A percentile compares a stretch with the other conserved stretches of the same genome.
Evolutionary conservation across 208 protist species (phyloP).

Genomic region (Trypanosoma cruzi): DNA sequence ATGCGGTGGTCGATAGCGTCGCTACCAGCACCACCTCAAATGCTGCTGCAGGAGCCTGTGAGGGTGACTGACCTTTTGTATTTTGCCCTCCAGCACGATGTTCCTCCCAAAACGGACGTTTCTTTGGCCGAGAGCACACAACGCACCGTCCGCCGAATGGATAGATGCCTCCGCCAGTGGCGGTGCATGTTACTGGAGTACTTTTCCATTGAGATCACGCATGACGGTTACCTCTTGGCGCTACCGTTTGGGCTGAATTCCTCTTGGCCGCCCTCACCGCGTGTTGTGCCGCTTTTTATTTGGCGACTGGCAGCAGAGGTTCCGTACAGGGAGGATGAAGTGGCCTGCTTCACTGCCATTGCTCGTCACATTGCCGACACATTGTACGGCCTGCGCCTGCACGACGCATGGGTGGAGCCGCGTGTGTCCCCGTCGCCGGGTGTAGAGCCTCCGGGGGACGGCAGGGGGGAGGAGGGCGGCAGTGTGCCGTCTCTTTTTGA

Average conservation of each 20-base stretch:
- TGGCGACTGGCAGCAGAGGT: slow-evolving; percentile 71
- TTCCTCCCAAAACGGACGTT: slow-evolving; percentile 25
- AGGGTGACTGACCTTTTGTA: slow-evolving; percentile 47
- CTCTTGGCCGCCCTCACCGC: slow-evolving; percentile 66
- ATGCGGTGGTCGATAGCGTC: slow-evolving; percentile 64
- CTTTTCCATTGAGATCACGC: slow-evolving; percentile 66
- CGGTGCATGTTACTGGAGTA: slow-evolving; percentile 82
- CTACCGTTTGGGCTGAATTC: slow-evolving; percentile 65
- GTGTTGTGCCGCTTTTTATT: slow-evolving; percentile 64
- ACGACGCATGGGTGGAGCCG: slow-evolving; percentile 14
- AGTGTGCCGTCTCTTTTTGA: slow-evolving; percentile 30
- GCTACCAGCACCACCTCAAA: slow-evolving; percentile 39
- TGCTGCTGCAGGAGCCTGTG: slow-evolving; percentile 44
- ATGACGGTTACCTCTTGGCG: slow-evolving; percentile 43
- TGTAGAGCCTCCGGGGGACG: background rate
- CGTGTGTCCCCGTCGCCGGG: background rate
- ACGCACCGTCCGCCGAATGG: slow-evolving; percentile 48
- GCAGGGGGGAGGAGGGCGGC: no score
- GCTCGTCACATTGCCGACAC: slow-evolving; percentile 67
- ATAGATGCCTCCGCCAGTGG: slow-evolving; percentile 55
- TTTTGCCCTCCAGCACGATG: slow-evolving; percentile 57
- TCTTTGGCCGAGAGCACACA: slow-evolving; percentile 16
- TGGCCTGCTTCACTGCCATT: slow-evolving; percentile 68
- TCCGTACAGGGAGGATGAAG: slow-evolving; percentile 67
- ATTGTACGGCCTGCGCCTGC: slow-evolving; percentile 56